Evolutionary conservation across 139 green algal genomes (phyloP).

Genomic region (Marvania coccoides): DNA sequence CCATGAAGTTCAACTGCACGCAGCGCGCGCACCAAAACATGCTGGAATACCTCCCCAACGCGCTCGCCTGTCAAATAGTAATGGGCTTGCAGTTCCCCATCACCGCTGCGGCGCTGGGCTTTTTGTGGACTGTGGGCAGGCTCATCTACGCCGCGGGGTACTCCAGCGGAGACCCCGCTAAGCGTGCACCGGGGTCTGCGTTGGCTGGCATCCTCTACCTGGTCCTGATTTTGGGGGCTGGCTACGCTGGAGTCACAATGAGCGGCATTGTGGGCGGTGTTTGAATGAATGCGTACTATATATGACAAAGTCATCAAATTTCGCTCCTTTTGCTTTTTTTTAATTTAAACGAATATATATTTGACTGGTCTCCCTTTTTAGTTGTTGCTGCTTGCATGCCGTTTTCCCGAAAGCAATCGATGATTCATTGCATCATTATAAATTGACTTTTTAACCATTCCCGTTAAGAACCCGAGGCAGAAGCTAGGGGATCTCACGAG

Average conservation of each 20-base stretch:
- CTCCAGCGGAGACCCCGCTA: constrained; percentile 11
- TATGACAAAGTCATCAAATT: too few species aligned
- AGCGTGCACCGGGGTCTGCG: background rate
- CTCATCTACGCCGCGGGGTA: constrained; percentile 16
- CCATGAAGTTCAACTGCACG: constrained; percentile 22
- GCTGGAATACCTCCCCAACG: constrained; percentile 4
- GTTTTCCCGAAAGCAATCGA: too few species aligned
- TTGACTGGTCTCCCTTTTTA: too few species aligned
- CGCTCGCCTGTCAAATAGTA: background rate
- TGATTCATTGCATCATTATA: too few species aligned
- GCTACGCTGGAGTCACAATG: background rate
- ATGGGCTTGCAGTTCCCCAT: constrained; percentile 18
- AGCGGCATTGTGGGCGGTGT: too few species aligned
- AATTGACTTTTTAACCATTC: too few species aligned
- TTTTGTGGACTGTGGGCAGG: background rate
- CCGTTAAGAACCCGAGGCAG: too few species aligned
- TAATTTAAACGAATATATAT: too few species aligned
- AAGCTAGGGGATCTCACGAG: too few species aligned
- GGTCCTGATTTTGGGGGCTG: background rate
- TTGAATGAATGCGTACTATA: too few species aligned
- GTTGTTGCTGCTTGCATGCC: too few species aligned
- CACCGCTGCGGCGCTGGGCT: constrained; percentile 7
- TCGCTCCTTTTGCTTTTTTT: too few species aligned
- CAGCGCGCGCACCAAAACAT: constrained; percentile 27
- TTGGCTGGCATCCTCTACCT: constrained; percentile 6